A percentile compares a stretch with the other conserved stretches of the same genome.
phyloP scores from a whole-genome alignment of 2,329 filamentous ascomycete species.

The Fusarium subglutinans region DNA sequence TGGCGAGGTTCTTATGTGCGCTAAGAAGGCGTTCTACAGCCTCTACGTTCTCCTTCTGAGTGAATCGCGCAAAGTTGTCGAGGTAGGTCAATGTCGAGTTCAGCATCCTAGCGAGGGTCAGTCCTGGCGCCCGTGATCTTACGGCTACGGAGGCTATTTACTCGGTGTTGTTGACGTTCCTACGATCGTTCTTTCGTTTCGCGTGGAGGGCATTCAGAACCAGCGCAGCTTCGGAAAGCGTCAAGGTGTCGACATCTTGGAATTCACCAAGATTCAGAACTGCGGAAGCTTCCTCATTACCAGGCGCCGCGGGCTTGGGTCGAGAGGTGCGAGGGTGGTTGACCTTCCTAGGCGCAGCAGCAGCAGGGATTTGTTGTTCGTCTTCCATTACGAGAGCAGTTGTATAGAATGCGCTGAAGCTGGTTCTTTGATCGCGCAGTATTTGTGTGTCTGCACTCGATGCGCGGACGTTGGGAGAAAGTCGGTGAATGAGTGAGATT shows the following conservation, averaged over 20 bases:
- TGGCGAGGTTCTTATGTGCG: conserved; percentile 80
- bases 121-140: neutral
- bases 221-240: conserved; percentile 88
- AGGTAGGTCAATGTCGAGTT: conserved; percentile 92
- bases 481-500: neutral
- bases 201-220: conserved; percentile 90
- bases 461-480: neutral
- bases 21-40: conserved; percentile 90
- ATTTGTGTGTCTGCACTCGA: neutral
- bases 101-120: conserved; percentile 67
- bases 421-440: neutral
- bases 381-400: conserved; percentile 21
- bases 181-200: conserved; percentile 80
- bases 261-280: conserved; percentile 92
- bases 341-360: conserved; percentile 31
- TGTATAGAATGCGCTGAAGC: neutral
- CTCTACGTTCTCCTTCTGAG: conserved; percentile 92
- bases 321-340: conserved; percentile 62
- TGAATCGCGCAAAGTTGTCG: conserved; percentile 94
- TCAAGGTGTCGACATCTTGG: conserved; percentile 88
- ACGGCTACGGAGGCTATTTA: conserved; percentile 51
- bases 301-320: conserved; percentile 72
- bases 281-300: conserved; percentile 87
- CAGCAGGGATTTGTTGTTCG: conserved; percentile 5
- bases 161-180: conserved; percentile 87